phyloP scores from a whole-genome alignment of 352 stramenopile species.

The Phytophthora lateralis region DNA sequence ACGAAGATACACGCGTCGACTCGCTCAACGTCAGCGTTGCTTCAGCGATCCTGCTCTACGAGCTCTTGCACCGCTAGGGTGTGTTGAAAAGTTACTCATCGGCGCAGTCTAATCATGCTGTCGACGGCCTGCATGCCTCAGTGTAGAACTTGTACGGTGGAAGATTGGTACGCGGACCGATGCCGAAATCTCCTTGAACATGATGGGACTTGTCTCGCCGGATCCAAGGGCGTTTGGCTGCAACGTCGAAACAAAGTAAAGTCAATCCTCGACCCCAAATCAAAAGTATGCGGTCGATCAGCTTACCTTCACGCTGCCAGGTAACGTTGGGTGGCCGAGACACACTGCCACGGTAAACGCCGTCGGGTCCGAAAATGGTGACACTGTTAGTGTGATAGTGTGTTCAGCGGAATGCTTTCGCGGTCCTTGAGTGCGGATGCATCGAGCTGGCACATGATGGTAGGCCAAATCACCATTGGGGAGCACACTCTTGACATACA shows the following conservation, averaged over 20 bases:
- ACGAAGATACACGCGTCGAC: slow-evolving; percentile 72
- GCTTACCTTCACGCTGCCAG: slow-evolving; percentile 37
- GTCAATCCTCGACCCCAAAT: slow-evolving; percentile 10
- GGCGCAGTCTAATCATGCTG: slow-evolving; percentile 4
- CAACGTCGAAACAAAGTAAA: slow-evolving; percentile 7
- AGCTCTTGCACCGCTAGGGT: slow-evolving; percentile 70
- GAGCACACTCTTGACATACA: slow-evolving; percentile 55
- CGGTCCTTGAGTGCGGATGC: slow-evolving; percentile 20
- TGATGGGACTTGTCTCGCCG: slow-evolving; percentile 6
- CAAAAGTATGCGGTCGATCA: neutral
- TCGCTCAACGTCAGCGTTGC: slow-evolving; percentile 86
- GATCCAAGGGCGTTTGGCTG: slow-evolving; percentile 8
- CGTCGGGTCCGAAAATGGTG: slow-evolving; percentile 65
- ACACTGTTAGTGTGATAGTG: slow-evolving; percentile 43
- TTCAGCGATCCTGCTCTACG: slow-evolving; percentile 77
- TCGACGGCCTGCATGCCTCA: slow-evolving; percentile 25
- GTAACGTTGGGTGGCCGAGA: slow-evolving; percentile 36
- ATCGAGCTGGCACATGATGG: slow-evolving; percentile 38
- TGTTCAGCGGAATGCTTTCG: slow-evolving; percentile 35
- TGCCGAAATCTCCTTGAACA: slow-evolving; percentile 48
- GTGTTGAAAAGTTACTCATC: neutral
- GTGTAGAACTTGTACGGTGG: slow-evolving; percentile 48
- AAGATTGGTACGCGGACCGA: slow-evolving; percentile 42
- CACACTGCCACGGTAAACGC: slow-evolving; percentile 46
- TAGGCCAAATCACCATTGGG: slow-evolving; percentile 47